Percentiles rank a stretch among this genome's conserved stretches.
phyloP scores from a whole-genome alignment of 2,329 filamentous ascomycete species.

The Colletotrichum tropicale region DNA sequence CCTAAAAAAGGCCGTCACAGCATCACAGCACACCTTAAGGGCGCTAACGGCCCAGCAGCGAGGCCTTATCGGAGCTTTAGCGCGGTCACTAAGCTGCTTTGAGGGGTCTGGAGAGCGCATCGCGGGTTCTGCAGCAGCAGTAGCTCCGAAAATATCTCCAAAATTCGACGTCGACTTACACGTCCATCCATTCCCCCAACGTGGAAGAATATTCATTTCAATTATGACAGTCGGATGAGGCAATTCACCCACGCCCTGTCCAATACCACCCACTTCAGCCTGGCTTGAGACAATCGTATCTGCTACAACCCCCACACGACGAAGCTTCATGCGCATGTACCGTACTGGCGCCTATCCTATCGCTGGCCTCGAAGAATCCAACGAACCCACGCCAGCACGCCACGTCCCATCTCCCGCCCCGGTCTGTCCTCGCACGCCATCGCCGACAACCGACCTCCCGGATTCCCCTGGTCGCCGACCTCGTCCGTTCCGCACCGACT shows the following conservation, averaged over 20 bases:
- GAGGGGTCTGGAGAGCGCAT: background rate
- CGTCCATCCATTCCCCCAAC: background rate
- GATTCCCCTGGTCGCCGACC: background rate
- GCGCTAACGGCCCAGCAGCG: background rate
- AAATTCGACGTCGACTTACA: background rate
- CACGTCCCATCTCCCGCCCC: background rate
- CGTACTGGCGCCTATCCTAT: background rate
- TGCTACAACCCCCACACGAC: background rate
- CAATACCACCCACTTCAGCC: background rate
- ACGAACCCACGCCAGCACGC: background rate
- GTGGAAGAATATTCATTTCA: background rate
- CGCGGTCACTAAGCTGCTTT: background rate
- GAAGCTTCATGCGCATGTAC: background rate
- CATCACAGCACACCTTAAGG: background rate
- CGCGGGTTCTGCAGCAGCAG: background rate
- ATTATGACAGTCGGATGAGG: background rate
- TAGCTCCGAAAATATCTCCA: background rate
- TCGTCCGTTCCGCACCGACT: slow-evolving; percentile 13
- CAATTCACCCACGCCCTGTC: background rate
- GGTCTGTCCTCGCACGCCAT: slow-evolving; percentile 14
- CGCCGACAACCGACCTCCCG: slow-evolving; percentile 16
- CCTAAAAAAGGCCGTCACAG: background rate
- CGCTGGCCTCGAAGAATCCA: background rate
- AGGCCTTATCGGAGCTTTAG: background rate
- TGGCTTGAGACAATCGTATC: background rate